Base-by-base conservation (phyloP, 2,329 filamentous ascomycete species). In the Colletotrichum cordylinicola region DNA sequence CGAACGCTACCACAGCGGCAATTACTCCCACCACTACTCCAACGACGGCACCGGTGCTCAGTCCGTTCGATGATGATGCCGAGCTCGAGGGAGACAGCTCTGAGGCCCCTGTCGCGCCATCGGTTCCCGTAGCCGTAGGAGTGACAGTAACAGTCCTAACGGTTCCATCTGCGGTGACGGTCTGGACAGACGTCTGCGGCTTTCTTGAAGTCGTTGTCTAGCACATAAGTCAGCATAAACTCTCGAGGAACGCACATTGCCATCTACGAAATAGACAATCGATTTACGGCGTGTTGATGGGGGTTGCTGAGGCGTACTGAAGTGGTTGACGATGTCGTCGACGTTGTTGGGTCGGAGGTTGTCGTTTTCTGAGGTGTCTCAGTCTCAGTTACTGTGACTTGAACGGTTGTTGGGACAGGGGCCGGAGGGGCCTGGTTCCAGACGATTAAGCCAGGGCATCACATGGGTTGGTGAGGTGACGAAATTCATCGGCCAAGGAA, bases 71-170 rank as follows among this genome's bases (percentile, higher is more conserved):
- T 8, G 79, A 75, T 6, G 60, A 52, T 52, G 43, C 43, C 37
- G 39, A 16, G 8, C 55, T 56, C 0, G 68, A 52, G 37, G 72
- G 52, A 10, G 29, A 56, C 31, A 67, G 6, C 35, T 77, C 72
- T 2, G 75, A 61, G 8, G 77, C 70, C 21, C 74, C 75, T 8
- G 72, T 66, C n/a, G 77, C 75, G 13, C 43, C 75, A 12, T 77
- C 74, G 81, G 79, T 39, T 80, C 80, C 33, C 8, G 74, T 67
- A 16, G 79, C 77, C 1, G 87, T 87, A 1, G 90, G 89, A 8
- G 85, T 85, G 18, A 90, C 86, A 2, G 89, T 91, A 4, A 93
- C 87, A 2, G 90, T 93, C 73, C 86, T 87, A 27, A 91, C 83
- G 7, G 84, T 87, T 21, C 91, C 90, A 12, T 86, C 88, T 8